A percentile compares a stretch with the other conserved stretches of the same genome.
Conservation (phyloP, 2,329 filamentous ascomycete species). For the Allantophomopsis cytisporea region DNA sequence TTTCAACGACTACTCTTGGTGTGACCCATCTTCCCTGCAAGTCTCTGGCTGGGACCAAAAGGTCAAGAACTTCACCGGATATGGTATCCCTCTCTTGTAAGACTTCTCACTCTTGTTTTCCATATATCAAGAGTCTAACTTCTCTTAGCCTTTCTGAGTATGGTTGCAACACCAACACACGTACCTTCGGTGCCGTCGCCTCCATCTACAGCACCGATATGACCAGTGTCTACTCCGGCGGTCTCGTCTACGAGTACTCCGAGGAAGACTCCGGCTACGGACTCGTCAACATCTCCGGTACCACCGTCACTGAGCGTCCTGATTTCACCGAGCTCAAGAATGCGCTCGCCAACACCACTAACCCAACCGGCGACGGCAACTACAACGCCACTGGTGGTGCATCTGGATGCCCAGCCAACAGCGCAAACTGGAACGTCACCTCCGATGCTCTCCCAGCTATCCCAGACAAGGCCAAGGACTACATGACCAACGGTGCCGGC, state of each 20-base stretch:
- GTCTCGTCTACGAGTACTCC: constrained; percentile 88
- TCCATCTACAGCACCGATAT: constrained; percentile 71
- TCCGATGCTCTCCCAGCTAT: constrained; percentile 28
- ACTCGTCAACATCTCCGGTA: constrained; percentile 17
- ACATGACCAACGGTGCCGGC: constrained; percentile 31
- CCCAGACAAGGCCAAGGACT: constrained; percentile 21
- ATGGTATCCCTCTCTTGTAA: constrained; percentile 42
- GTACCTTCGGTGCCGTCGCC: constrained; percentile 63
- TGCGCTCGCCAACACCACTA: constrained; percentile 23
- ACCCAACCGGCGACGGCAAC: constrained; percentile 33
- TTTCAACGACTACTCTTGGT: constrained; percentile 56
- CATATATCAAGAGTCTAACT: neutral
- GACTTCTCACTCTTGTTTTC: neutral
- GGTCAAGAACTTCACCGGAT: constrained; percentile 49
- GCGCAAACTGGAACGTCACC: constrained; percentile 29
- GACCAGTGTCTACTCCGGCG: constrained; percentile 81
- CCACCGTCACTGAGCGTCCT: constrained; percentile 21
- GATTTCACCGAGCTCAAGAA: constrained; percentile 32
- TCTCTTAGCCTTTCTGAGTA: constrained; percentile 56
- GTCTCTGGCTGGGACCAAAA: constrained; percentile 53
- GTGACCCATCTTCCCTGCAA: constrained; percentile 39
- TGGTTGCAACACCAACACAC: constrained; percentile 68
- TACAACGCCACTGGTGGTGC: constrained; percentile 21
- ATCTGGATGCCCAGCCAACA: constrained; percentile 27
- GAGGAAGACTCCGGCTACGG: constrained; percentile 66